phyloP scores from a whole-genome alignment of 257 asterid species.

The Solanum bulbocastanum region DNA sequence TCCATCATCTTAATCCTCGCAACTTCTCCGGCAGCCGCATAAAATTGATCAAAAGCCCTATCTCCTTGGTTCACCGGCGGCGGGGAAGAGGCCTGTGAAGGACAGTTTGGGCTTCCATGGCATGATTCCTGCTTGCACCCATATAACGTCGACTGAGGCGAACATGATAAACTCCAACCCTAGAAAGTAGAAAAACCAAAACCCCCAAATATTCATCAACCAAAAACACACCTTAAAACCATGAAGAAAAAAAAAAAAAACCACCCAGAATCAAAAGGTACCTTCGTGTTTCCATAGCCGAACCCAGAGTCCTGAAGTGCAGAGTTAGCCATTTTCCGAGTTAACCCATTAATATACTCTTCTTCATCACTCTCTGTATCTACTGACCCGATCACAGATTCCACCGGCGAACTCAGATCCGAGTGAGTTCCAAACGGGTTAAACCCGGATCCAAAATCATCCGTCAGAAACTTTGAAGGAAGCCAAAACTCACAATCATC shows the following conservation, averaged over 20 bases:
- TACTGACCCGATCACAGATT: constrained; percentile 37
- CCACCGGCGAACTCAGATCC: constrained; percentile 61
- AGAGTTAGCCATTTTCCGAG: constrained; percentile 24
- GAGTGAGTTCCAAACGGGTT: constrained; percentile 18
- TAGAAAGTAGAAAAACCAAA: not conserved
- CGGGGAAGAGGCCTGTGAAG: constrained; percentile 34
- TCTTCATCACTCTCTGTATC: constrained; percentile 77
- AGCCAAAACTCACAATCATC: constrained; percentile 25
- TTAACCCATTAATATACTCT: constrained; percentile 36
- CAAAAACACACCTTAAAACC: not conserved
- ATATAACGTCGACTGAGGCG: constrained; percentile 70
- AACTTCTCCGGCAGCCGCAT: constrained; percentile 47
- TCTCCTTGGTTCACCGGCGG: constrained; percentile 9
- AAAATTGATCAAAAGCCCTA: constrained; percentile 30
- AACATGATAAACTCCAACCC: constrained; percentile 44
- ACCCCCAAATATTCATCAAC: not conserved
- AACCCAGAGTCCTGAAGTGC: constrained; percentile 21
- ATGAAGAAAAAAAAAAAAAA: no score
- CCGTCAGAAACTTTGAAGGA: constrained; percentile 33
- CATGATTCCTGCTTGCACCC: constrained; percentile 30
- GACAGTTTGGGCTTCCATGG: constrained; percentile 30
- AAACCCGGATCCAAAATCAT: constrained; percentile 3
- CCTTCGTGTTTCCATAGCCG: constrained; percentile 25
- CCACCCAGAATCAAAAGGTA: not conserved
- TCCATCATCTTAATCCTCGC: constrained; percentile 43